phyloP scores from a whole-genome alignment of 306 rosid genomes.

The Vicia villosa region DNA sequence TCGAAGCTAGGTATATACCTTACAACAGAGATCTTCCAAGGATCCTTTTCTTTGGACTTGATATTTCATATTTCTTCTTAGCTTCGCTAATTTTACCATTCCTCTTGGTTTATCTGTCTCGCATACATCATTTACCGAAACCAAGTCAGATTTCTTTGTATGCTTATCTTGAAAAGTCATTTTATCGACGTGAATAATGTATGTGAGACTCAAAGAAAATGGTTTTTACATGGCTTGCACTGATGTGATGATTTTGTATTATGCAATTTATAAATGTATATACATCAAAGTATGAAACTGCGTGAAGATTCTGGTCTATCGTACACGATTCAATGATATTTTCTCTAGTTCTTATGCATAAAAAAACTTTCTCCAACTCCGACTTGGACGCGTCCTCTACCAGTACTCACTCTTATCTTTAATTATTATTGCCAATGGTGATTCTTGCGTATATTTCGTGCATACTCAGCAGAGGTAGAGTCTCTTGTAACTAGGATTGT shows the following conservation, averaged over 20 bases:
- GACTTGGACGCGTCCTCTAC: constrained; percentile 64
- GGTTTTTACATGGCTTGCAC: constrained; percentile 16
- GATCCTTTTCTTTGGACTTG: constrained; percentile 84
- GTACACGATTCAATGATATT: constrained; percentile 83
- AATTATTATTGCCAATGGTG: constrained; percentile 90
- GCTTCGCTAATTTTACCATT: constrained; percentile 95
- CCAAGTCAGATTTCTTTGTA: constrained; percentile 66
- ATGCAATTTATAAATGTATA: constrained; percentile 83
- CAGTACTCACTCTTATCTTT: constrained; percentile 86
- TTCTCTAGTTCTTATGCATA: constrained; percentile 89
- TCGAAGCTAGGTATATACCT: constrained; percentile 63
- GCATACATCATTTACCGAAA: constrained; percentile 78
- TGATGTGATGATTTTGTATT: constrained; percentile 32
- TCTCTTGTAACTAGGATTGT: constrained; percentile 23
- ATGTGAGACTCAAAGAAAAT: constrained; percentile 8
- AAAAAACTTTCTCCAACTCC: constrained; percentile 65
- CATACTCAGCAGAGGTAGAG: constrained; percentile 83
- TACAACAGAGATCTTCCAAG: constrained; percentile 80
- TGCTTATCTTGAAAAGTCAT: too few species aligned
- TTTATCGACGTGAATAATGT: constrained; percentile 14
- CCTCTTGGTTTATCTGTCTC: constrained; percentile 72
- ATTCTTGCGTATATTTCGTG: constrained; percentile 71
- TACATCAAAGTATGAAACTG: constrained; percentile 75
- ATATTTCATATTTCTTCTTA: constrained; percentile 80
- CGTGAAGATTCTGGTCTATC: constrained; percentile 87